Evolutionary conservation across 257 asterid genomes (phyloP).

Genomic region (Nyctanthes arbortristis): DNA sequence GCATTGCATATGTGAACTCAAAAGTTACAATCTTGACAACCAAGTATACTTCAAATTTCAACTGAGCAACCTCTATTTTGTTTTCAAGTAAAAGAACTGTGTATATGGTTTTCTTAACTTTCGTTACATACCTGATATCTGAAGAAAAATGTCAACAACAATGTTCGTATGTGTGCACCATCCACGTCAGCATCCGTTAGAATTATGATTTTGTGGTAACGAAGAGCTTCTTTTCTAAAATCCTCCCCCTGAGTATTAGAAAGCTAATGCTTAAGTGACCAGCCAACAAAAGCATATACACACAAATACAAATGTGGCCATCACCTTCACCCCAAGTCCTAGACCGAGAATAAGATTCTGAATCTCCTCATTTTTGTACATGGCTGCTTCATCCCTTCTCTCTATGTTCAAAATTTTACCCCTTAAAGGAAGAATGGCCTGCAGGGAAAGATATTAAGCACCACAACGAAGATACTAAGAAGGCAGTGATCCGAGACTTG

Average conservation of each 20-base stretch:
- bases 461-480: neutral
- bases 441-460: conserved; percentile 15
- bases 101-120: conserved; percentile 11
- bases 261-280: conserved; percentile 12
- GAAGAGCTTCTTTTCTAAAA: conserved; percentile 81
- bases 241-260: conserved; percentile 81
- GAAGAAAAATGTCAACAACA: conserved; percentile 87
- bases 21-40: neutral
- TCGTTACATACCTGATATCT: conserved; percentile 79
- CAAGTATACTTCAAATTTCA: neutral
- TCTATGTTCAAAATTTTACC: conserved; percentile 97
- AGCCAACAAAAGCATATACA: conserved; percentile 15
- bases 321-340: conserved; percentile 98
- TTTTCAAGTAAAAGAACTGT: neutral
- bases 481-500: neutral
- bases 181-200: conserved; percentile 98
- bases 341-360: conserved; percentile 95
- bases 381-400: conserved; percentile 95
- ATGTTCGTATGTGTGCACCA: conserved; percentile 97
- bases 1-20: neutral
- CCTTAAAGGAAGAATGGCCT: conserved; percentile 97
- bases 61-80: neutral
- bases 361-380: conserved; percentile 97
- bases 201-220: conserved; percentile 95
- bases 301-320: conserved; percentile 14